Evolutionary conservation across 805 yeast species (phyloP), one percentile per base, ranked within the genome.

Genomic region (Saitoella complicata): DNA sequence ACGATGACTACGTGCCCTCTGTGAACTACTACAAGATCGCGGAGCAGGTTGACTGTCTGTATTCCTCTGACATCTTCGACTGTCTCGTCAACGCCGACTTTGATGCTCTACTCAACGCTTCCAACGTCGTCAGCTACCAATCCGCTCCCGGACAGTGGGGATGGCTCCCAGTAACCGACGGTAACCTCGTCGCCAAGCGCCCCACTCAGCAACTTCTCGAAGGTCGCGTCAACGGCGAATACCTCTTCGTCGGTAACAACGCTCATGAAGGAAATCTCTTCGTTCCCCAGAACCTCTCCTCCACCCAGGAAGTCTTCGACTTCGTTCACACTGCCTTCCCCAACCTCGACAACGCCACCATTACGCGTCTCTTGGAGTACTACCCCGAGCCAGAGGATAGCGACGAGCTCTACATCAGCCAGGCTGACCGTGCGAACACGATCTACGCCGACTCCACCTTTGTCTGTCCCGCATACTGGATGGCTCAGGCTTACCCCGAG

Each of bases 121-220:
- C 50, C 41, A 35, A 35, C 37, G 43, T 39, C 6, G 34, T 31
- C 13, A 46, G 45, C 21, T 35, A 29, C 12, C 11, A 32, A 10
- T 33, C 49, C 5, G 41, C 35, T 7, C 45, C 41, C 32, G 53
- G 53, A 5, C 48, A 48, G 2, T 50, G 45, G 33, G 34, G 35
- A 36, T 49, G 50, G 32, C 53, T 53, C 7, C 53, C 53, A 5
- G 45, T 47, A 29, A 49, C 48, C 39, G 53, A 50, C 32, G 39
- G 45, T 21, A 39, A 31, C 4, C 48, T 47, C 31, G 49, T 48
- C 13, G 46, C 47, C 5, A 12, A 31, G 32, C 44, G 50, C 4
- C 53, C 53, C 3, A 33, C 36, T 13, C 49, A 47, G 40, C 38
- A 45, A 34, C 44, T 51, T 10, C 40, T 39, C 4, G 32, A 39